Base-by-base conservation (phyloP, 352 stramenopile genomes). In the Globisporangium radiosum region DNA sequence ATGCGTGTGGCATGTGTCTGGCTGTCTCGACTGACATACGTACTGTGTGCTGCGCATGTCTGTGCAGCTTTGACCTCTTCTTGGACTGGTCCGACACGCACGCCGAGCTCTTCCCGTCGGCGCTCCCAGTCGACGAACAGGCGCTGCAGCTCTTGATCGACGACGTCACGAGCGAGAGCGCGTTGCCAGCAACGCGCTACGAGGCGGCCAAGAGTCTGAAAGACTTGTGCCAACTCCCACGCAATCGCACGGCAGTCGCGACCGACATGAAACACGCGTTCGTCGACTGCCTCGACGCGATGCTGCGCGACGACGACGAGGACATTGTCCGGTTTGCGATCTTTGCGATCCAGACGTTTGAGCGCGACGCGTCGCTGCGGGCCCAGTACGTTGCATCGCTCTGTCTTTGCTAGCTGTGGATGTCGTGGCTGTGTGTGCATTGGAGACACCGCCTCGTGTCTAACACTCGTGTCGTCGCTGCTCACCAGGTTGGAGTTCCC, bases 311-410 rank as follows among this genome's bases (percentile, higher is more conserved):
- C 60, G 67, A 84, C 25, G 76, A 88, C 57, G 79, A 92, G 60
- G 77, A 92, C 58, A 83, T 89, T 44, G 68, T 88, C 13, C 81
- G 81, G 19, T 90, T 88, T 54, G 81, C 77, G 42, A 85, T 92
- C 57, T 90, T 73, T 65, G 70, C 68, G 43, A 88, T 92, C 45
- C 63, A 90, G 55, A 86, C 78, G 57, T 90, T 89, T 47, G 75
- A 74, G 36, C 59, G 80, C 53, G 81, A 90, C 60, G 54, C 72
- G 36, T 64, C 67, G 13, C 59, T 76, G 7, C 65, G 77, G 60
- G 72, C 79, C 49, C 60, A 71, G 74, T 86, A 63, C 55, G 75
- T 81, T 47, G 14, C 7, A 38, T 47, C 14, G 62, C n/a, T 50
- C 47, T 42, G 49, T 64, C 51, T 37, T 47, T 45, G 44, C 53